Conservation (phyloP, 495 filamentous ascomycete genomes). For the Aspergillus carlsbadensis region DNA sequence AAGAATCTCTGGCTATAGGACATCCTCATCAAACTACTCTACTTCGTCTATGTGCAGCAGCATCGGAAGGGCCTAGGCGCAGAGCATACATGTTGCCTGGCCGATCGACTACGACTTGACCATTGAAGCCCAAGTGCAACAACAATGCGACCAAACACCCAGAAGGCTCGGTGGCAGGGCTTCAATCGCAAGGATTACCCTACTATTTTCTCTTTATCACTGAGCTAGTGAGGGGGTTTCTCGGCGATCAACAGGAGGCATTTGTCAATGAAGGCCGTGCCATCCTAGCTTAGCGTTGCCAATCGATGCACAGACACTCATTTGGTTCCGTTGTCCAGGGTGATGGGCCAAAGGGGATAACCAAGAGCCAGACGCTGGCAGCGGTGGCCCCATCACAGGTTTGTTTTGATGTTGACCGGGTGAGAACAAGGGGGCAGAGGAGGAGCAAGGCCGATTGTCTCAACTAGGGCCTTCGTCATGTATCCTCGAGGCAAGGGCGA, state of each 20-base stretch:
- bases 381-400: not conserved
- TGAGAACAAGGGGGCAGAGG: not conserved
- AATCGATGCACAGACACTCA: not conserved
- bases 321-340: constrained; percentile 11
- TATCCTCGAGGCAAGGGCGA: not conserved
- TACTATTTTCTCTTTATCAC: not conserved
- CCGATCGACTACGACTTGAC: not conserved
- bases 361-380: not conserved
- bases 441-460: not conserved
- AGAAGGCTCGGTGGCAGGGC: not conserved
- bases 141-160: not conserved
- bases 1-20: too few species aligned
- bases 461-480: not conserved
- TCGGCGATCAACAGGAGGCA: constrained; percentile 12
- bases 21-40: not conserved
- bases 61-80: not conserved
- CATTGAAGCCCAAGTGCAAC: not conserved
- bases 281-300: constrained; percentile 2
- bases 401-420: not conserved
- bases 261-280: constrained; percentile 9
- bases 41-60: not conserved
- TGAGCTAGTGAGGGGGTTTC: constrained; percentile 2
- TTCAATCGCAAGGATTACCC: constrained; percentile 13
- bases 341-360: not conserved
- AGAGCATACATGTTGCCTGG: not conserved